Base-by-base conservation (phyloP, 2,329 filamentous ascomycete genomes). In the Phyllachora maydis region DNA sequence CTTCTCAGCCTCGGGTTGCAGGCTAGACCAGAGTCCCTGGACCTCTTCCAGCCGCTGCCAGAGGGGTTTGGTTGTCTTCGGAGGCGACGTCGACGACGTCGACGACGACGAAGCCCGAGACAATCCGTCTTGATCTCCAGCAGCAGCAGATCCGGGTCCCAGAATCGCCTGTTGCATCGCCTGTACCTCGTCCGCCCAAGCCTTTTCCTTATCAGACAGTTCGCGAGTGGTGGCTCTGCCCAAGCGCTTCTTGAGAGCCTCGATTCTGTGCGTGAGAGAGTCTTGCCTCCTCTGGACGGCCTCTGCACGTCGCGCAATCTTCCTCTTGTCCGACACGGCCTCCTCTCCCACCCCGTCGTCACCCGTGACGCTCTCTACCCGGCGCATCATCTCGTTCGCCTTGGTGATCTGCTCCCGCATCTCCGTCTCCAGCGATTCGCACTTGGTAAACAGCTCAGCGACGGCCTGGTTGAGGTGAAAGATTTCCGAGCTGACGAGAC, bases 371-470 rank as follows among this genome's bases (percentile, higher is more conserved):
- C 54, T 54, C 32, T 82, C 73, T 15, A 82, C 65, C 33, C 65
- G 65, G 18, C 55, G 51, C 38, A 65, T 66, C 19, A 78, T 59
- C 35, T 74, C 64, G 25, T 66, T 64, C 14, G 65, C 69, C 33
- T 70, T 67, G 30, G 49, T 50, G 13, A 82, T 59, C 39, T 83
- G 75, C 30, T 69, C 63, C 31, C 53, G 55, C 19, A 82, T 55
- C 38, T 82, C 74, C 11, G 56, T 51, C 35, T 73, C 68, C 14
- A 83, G 54, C 21, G 66, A 56, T 33, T 74, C 62, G 30, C 74
- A 78, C 26, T 69, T 60, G 14, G 69, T 56, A 47, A 82, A 83
- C 5, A 83, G 52, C 35, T 81, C 73, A 2, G 74, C 65, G 1
- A 72, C 75, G 2, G 72, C 75, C 20, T 63, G 50, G 10, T 74